A percentile compares a stretch with the other conserved stretches of the same genome.
phyloP scores from a whole-genome alignment of 1,139 yeast species.

The Eremothecium gossypii region DNA sequence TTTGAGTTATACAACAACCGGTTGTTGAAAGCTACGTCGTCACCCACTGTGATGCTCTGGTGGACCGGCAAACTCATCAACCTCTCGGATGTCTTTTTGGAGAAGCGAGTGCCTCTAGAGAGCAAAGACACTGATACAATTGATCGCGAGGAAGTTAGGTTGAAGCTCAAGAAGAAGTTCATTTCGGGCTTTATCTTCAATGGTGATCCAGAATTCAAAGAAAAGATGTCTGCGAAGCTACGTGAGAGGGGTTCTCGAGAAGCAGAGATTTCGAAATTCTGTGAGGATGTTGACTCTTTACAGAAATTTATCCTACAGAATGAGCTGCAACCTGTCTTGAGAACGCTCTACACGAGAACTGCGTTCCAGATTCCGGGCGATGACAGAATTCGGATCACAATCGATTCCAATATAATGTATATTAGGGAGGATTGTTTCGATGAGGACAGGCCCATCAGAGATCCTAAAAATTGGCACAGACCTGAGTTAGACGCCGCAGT shows the following conservation, averaged over 20 bases:
- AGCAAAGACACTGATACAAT: constrained; percentile 47
- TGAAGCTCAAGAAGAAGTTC: constrained; percentile 71
- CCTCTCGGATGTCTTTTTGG: constrained; percentile 69
- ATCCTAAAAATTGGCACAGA: constrained; percentile 86
- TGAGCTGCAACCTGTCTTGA: constrained; percentile 71
- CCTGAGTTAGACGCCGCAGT: constrained; percentile 75
- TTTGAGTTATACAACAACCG: constrained; percentile 84
- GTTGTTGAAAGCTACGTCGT: constrained; percentile 57
- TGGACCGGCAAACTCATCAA: constrained; percentile 83
- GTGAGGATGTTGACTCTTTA: constrained; percentile 47
- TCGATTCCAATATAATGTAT: constrained; percentile 80
- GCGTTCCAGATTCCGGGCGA: constrained; percentile 99
- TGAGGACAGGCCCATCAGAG: constrained; percentile 75
- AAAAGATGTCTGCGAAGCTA: constrained; percentile 43
- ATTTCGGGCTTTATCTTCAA: constrained; percentile 50
- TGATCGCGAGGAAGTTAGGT: constrained; percentile 35
- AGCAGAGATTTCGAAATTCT: constrained; percentile 42
- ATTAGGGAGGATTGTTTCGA: constrained; percentile 90
- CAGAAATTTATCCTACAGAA: constrained; percentile 56
- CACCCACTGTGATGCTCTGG: constrained; percentile 72
- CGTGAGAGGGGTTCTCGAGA: constrained; percentile 47
- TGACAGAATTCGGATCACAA: constrained; percentile 77
- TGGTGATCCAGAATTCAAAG: constrained; percentile 38
- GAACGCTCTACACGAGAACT: constrained; percentile 82
- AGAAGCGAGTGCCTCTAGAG: constrained; percentile 62